Base-by-base conservation (phyloP, 352 stramenopile genomes). In the Saprolegnia diclina region DNA sequence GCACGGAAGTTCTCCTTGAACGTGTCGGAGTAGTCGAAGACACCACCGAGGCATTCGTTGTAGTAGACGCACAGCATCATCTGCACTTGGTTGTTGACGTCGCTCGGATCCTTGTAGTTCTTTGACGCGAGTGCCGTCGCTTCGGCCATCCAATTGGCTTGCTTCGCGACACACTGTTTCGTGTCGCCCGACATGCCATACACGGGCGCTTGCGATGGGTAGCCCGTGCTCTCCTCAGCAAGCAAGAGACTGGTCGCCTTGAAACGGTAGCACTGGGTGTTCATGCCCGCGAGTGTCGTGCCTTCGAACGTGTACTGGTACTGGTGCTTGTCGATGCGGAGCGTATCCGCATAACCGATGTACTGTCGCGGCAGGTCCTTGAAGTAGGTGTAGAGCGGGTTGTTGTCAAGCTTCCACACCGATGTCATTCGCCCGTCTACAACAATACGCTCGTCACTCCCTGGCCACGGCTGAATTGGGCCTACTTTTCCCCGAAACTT, bases 271-370 rank as follows among this genome's bases (percentile, higher is more conserved):
- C 82, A 90, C 50, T 81, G 77, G 9, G 67, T 69, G 46, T 81
- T 82, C 77, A 88, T 79, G 64, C 76, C 82, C n/a, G 66, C 64
- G 19, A 88, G 44, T 24, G 52, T n/a, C 7, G 67, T 73, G 1
- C 79, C 79, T 11, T 71, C 79, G 56, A 87, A 71, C 4, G 75
- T 44, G 74, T 90, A 89, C 91, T 92, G 79, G 92, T 69, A 95
- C 76, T 81, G 91, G 73, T 84, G 88, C 0, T 69, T 71, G 16
- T 84, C 84, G 46, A 95, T 74, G 55, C 92, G 77, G 22, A 24
- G 16, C 1, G 22, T 45, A 29, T 69, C 63, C 18, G 32, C 61
- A 21, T 67, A 67, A 26, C 1, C 19, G 13, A 11, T 26, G 40
- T 67, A 67, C 26, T 3, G 11, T 16, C 3, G 61, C 1, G 44